These are phyloP conservation scores for Raffaelea albimanens DNA, from an alignment of 2,329 filamentous ascomycete genomes.

Conservation along the genomic window DNA sequence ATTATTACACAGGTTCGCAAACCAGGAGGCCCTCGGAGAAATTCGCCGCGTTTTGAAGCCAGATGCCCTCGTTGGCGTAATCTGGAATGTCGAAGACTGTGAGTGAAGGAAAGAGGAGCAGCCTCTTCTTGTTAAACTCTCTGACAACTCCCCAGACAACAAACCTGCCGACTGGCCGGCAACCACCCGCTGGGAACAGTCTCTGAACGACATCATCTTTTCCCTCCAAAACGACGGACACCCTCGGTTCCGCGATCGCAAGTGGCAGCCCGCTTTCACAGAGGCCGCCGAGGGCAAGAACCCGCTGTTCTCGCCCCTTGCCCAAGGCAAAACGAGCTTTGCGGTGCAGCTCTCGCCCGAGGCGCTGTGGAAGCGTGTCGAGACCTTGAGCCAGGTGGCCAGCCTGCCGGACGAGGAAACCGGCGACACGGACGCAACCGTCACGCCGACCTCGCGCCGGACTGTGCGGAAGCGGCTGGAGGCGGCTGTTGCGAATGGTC, in stretches of 20 bases:
- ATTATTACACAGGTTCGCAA: constrained; percentile 70
- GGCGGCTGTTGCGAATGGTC: constrained; percentile 41
- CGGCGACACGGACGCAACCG: neutral
- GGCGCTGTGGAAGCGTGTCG: constrained; percentile 53
- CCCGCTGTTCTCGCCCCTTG: constrained; percentile 50
- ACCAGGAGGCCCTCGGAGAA: constrained; percentile 48
- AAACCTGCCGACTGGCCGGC: constrained; percentile 46
- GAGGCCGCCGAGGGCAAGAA: constrained; percentile 28
- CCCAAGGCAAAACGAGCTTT: constrained; percentile 46
- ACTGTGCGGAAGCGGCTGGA: constrained; percentile 42
- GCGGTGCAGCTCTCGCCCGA: constrained; percentile 48
- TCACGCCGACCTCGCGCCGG: constrained; percentile 28
- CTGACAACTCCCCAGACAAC: constrained; percentile 43
- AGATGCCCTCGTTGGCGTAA: constrained; percentile 50
- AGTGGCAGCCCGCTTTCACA: constrained; percentile 58
- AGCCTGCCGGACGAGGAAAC: constrained; percentile 31
- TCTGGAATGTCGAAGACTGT: constrained; percentile 71
- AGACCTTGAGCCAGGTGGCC: constrained; percentile 60
- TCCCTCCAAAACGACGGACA: constrained; percentile 45
- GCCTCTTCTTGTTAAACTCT: too few relatives aligned
- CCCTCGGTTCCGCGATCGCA: constrained; percentile 53
- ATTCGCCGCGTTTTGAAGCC: constrained; percentile 57
- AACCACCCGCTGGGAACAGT: constrained; percentile 50
- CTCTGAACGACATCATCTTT: constrained; percentile 48
- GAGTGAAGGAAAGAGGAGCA: too few relatives aligned